Conservation (phyloP, 805 yeast genomes). For the Candida taoyuanica region DNA sequence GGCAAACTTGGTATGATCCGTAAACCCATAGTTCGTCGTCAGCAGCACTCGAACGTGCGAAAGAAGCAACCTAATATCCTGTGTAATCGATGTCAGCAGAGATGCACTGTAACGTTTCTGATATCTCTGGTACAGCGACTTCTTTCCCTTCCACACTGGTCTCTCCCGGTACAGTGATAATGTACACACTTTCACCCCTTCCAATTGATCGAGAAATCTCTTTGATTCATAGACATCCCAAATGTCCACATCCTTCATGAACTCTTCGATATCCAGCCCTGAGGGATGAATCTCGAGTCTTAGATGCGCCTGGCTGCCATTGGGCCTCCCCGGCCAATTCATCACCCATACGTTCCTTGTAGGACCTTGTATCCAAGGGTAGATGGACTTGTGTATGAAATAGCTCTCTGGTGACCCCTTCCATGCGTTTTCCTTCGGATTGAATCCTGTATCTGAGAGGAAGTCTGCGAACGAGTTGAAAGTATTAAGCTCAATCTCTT, state of each 20-base stretch:
- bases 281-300: slow-evolving; percentile 20
- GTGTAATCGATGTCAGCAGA: slow-evolving; percentile 23
- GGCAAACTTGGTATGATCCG: slow-evolving; percentile 26
- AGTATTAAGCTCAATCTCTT: slow-evolving; percentile 24
- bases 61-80: slow-evolving; percentile 20
- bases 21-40: slow-evolving; percentile 1
- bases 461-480: slow-evolving; percentile 37
- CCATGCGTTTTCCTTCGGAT: background rate
- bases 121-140: slow-evolving; percentile 8
- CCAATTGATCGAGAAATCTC: too few species aligned
- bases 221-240: slow-evolving; percentile 5
- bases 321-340: slow-evolving; percentile 19
- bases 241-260: slow-evolving; percentile 13
- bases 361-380: slow-evolving; percentile 33
- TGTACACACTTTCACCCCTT: slow-evolving; percentile 19
- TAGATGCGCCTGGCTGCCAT: slow-evolving; percentile 20
- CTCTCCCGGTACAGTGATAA: slow-evolving; percentile 15
- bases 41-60: slow-evolving; percentile 6
- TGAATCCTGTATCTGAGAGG: slow-evolving; percentile 7
- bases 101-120: slow-evolving; percentile 17
- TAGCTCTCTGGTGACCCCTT: slow-evolving; percentile 7
- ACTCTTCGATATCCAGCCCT: slow-evolving; percentile 9
- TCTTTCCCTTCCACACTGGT: slow-evolving; percentile 1
- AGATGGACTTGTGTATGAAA: slow-evolving; percentile 22
- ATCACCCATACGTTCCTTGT: slow-evolving; percentile 31